Evolutionary conservation across 345 rosid genomes (phyloP).

Genomic region (Angophora floribunda): DNA sequence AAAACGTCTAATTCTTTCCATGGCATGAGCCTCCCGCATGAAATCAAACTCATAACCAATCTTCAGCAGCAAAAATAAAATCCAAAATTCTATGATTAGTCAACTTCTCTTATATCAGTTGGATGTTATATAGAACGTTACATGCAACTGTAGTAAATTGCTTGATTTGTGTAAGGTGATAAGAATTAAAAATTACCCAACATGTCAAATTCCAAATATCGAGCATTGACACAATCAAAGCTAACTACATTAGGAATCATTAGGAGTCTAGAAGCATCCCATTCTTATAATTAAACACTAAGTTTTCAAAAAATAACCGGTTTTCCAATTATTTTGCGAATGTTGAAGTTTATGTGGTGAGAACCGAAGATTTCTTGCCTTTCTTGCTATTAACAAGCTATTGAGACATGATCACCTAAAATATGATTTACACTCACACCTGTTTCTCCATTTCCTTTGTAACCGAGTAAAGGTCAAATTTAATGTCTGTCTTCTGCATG

Average conservation of each 20-base stretch:
- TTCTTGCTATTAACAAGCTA: not conserved
- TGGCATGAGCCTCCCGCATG: slow-evolving; percentile 71
- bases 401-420: not conserved
- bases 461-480: slow-evolving; percentile 73
- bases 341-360: not conserved
- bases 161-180: not conserved
- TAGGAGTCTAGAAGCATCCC: not conserved
- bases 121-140: not conserved
- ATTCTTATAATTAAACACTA: not conserved
- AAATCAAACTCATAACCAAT: slow-evolving; percentile 96
- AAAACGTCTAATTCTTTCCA: slow-evolving; percentile 70
- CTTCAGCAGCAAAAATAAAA: slow-evolving; percentile 32
- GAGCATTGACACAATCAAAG: not conserved
- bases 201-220: not conserved
- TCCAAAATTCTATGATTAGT: not conserved
- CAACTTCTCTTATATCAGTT: not conserved
- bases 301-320: not conserved
- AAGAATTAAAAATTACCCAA: not conserved
- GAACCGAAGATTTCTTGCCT: not conserved
- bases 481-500: slow-evolving; percentile 87
- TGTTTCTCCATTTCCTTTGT: slow-evolving; percentile 95
- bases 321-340: not conserved
- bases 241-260: not conserved
- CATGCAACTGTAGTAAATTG: not conserved
- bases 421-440: slow-evolving; percentile 19